A percentile compares a stretch with the other conserved stretches of the same genome.
phyloP scores from a whole-genome alignment of 139 green algal species.

The Chlamydomonas schloesseri region DNA sequence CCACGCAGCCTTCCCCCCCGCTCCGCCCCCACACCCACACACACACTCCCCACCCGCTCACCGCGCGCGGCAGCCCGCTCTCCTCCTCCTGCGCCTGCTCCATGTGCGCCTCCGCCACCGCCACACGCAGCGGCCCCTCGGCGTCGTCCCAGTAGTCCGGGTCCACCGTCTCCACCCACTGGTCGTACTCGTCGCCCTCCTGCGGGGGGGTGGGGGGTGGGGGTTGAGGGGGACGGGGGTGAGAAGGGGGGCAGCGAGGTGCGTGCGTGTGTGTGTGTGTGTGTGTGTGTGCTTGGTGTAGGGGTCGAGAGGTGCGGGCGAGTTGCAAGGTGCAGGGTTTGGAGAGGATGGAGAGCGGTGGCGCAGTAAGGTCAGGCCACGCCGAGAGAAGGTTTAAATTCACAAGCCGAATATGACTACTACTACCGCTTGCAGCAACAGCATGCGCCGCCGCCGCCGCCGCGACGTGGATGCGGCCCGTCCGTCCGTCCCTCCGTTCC shows the following conservation, averaged over 20 bases:
- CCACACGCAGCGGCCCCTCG: slow-evolving; percentile 14
- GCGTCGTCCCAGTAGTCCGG: slow-evolving; percentile 19
- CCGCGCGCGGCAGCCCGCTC: neutral
- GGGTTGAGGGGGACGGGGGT: neutral
- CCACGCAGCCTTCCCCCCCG: neutral
- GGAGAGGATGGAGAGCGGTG: too few relatives aligned
- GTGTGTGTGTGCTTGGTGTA: too few relatives aligned
- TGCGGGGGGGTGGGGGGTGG: neutral
- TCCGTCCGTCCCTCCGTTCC: neutral
- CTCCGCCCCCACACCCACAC: neutral
- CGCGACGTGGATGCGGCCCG: too few relatives aligned
- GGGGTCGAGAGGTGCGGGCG: too few relatives aligned
- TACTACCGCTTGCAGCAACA: too few relatives aligned
- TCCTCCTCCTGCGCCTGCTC: neutral
- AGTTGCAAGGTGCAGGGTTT: too few relatives aligned
- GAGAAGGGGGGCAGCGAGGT: too few relatives aligned
- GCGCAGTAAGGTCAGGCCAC: too few relatives aligned
- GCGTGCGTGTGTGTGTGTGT: too few relatives aligned
- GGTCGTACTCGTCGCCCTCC: slow-evolving; percentile 28
- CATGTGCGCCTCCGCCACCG: neutral
- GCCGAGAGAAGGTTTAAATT: too few relatives aligned
- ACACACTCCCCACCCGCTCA: neutral
- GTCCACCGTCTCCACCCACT: slow-evolving; percentile 12
- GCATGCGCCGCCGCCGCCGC: too few relatives aligned
- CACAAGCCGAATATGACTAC: too few relatives aligned